Evolutionary conservation across 495 filamentous ascomycete genomes (phyloP), one percentile per base, ranked within the genome.

Genomic region (Jackrogersella multiformis): DNA sequence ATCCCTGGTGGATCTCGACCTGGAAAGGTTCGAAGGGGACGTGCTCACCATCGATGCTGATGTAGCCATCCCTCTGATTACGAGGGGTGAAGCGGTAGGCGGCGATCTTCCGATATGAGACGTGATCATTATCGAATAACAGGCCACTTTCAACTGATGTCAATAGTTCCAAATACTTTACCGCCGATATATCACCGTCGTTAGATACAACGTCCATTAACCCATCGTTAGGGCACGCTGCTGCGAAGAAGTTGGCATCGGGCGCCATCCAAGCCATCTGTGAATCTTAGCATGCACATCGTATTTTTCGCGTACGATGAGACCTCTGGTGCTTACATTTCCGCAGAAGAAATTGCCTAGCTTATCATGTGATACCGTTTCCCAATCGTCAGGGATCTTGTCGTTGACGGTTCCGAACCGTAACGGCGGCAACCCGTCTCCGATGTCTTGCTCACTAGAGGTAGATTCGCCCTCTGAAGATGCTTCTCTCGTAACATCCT

Each of bases 291-390:
- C 42, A 13, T n/a, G 21, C 18, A 24, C 18, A 51, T 23, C 10
- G 36, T 13, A 41, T 1, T 23, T 26, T 8, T 12, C 4, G 18
- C 13, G 1, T 13, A 36, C 13, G 18, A 16, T 28, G 24, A 2
- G 36, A 18, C 7, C 15, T 28, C n/a, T 36, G 34, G 51, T 36
- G 73, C 78, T 71, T 72, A 86, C 86, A 71, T 97, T 99, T 52
- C 95, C 95, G 7, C 89, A 89, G 75, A 95, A 97, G 79, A 99
- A 97, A 73, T 91, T 97, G 5, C 94, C 93, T 36, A 99, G 79
- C 15, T 87, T 91, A 57, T 92, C 87, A 51, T 88, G 82, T 4
- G 90, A 86, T 9, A 90, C 76, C 18, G 89, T 78, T 52, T 89
- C 82, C 91, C 93, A 97, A 32, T 86, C 89, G 7, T 84, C 77